phyloP scores from a whole-genome alignment of 257 asterid genomes.

The Voacanga thouarsii region DNA sequence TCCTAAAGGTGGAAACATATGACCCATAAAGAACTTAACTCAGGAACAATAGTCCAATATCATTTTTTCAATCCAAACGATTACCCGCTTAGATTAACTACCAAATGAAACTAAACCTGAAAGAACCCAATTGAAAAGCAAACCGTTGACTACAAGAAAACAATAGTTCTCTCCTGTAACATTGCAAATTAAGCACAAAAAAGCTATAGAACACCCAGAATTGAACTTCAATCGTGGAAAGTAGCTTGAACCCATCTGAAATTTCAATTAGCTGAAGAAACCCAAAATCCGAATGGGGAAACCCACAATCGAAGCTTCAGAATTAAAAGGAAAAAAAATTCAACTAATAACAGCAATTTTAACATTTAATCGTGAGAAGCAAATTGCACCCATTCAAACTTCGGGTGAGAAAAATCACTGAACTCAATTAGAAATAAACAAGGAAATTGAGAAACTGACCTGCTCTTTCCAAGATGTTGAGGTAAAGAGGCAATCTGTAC shows the following conservation, averaged over 20 bases:
- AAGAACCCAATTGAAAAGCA: background rate
- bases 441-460: slow-evolving; percentile 39
- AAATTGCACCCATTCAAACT: slow-evolving; percentile 33
- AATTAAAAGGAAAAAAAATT: background rate
- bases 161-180: background rate
- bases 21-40: background rate
- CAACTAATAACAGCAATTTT: background rate
- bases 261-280: background rate
- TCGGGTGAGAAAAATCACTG: slow-evolving; percentile 15
- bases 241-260: background rate
- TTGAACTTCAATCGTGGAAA: background rate
- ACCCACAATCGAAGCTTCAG: background rate
- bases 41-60: background rate
- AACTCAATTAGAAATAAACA: slow-evolving; percentile 23
- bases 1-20: background rate
- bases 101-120: background rate
- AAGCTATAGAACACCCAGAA: background rate
- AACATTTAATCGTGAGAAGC: slow-evolving; percentile 18
- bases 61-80: background rate
- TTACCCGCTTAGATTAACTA: background rate
- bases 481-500: slow-evolving; percentile 13
- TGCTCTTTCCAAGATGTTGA: slow-evolving; percentile 30
- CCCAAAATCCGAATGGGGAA: slow-evolving; percentile 7
- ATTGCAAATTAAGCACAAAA: background rate
- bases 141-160: background rate